A percentile compares a stretch with the other conserved stretches of the same genome.
phyloP scores from a whole-genome alignment of 306 rosid species.

The Dryas drummondii region DNA sequence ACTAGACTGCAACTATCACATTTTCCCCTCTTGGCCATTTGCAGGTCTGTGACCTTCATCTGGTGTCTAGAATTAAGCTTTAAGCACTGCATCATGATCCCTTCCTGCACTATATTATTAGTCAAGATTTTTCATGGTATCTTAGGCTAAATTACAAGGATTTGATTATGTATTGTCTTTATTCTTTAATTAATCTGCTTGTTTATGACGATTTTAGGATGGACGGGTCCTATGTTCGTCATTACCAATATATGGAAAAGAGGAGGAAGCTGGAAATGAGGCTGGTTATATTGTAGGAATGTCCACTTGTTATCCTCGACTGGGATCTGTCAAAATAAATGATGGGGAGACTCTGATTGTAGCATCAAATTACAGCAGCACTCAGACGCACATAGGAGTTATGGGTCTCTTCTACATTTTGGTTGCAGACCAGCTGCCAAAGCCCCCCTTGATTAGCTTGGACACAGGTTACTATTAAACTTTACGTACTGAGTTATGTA shows the following conservation, averaged over 20 bases:
- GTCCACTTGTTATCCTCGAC: slow-evolving; percentile 71
- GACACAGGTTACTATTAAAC: slow-evolving; percentile 2
- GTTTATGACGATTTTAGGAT: slow-evolving; percentile 42
- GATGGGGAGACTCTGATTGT: slow-evolving; percentile 56
- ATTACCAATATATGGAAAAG: slow-evolving; percentile 62
- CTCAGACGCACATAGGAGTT: slow-evolving; percentile 55
- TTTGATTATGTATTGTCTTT: not conserved
- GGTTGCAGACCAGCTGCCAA: slow-evolving; percentile 61
- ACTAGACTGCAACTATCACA: not conserved
- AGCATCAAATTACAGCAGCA: slow-evolving; percentile 49
- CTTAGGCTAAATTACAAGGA: not conserved
- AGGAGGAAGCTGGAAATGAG: slow-evolving; percentile 69
- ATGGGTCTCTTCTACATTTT: slow-evolving; percentile 73
- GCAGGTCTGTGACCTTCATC: slow-evolving; percentile 5
- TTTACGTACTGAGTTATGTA: not conserved
- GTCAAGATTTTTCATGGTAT: not conserved
- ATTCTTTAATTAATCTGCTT: not conserved
- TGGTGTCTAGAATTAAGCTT: slow-evolving; percentile 4
- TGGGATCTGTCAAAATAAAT: slow-evolving; percentile 56
- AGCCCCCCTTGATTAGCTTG: slow-evolving; percentile 19
- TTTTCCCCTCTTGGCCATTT: not conserved
- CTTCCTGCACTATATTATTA: not conserved
- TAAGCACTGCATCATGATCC: not conserved
- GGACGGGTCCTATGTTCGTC: slow-evolving; percentile 74
- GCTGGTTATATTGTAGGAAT: slow-evolving; percentile 71